Evolutionary conservation across 257 asterid genomes (phyloP).

Genomic region (Rauvolfia tetraphylla): DNA sequence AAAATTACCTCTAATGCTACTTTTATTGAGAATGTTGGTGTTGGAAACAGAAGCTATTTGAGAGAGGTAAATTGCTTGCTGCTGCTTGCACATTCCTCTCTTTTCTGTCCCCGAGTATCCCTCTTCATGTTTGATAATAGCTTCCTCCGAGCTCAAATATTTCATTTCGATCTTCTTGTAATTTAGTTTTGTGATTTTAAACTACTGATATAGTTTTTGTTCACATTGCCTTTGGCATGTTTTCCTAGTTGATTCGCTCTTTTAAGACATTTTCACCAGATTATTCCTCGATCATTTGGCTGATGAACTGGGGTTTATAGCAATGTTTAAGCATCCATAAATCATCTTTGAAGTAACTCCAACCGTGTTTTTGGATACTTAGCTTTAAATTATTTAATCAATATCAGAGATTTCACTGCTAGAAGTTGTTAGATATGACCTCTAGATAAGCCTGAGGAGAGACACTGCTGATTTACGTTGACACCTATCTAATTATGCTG

Average conservation of each 20-base stretch:
- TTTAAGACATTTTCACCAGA: background rate
- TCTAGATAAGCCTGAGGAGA: background rate
- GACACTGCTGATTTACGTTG: background rate
- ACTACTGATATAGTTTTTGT: background rate
- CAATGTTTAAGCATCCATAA: background rate
- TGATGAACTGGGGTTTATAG: background rate
- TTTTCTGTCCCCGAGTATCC: background rate
- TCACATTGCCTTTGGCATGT: background rate
- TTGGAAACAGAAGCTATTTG: background rate
- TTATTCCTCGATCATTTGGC: too few species aligned
- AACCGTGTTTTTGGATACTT: background rate
- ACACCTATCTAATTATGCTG: background rate
- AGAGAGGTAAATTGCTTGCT: background rate
- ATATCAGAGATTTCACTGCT: background rate
- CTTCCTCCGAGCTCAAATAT: conserved; percentile 7
- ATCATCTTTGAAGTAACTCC: background rate
- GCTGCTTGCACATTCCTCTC: background rate
- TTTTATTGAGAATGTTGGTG: background rate
- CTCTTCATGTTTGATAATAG: background rate
- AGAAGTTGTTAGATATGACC: background rate
- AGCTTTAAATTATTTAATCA: background rate
- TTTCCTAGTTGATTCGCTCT: background rate
- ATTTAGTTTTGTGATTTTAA: background rate
- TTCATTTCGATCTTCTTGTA: background rate
- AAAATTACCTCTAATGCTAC: conserved; percentile 1